Conservation (phyloP, 1,139 yeast genomes). For the Debaryomycetaceae sp. region DNA sequence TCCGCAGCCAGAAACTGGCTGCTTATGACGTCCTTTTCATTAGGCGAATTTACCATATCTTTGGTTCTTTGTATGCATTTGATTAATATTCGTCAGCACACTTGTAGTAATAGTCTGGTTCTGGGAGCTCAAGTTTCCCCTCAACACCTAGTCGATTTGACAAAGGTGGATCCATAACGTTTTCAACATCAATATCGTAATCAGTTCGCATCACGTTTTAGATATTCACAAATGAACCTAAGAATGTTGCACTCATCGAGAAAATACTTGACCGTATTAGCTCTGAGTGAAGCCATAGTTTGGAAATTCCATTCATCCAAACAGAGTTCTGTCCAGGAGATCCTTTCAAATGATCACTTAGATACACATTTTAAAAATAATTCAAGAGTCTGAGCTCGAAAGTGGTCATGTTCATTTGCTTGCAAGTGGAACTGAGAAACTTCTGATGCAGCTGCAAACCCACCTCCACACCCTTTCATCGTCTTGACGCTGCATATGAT, state of each 20-base stretch:
- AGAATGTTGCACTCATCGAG: slow-evolving; percentile 4
- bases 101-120: too few relatives aligned
- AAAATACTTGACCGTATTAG: slow-evolving; percentile 5
- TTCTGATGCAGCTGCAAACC: not conserved
- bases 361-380: slow-evolving; percentile 5
- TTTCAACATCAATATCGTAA: too few relatives aligned
- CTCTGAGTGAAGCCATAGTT: slow-evolving; percentile 6
- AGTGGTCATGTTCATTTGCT: slow-evolving; percentile 2
- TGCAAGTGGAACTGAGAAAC: slow-evolving; percentile 4
- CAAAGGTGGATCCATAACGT: too few relatives aligned
- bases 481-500: too few relatives aligned
- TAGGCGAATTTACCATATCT: not conserved
- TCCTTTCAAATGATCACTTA: not conserved
- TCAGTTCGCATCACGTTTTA: too few relatives aligned
- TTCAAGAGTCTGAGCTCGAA: slow-evolving; percentile 5
- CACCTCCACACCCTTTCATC: too few relatives aligned
- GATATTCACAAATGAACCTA: too few relatives aligned
- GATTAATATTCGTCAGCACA: too few relatives aligned
- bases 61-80: slow-evolving; percentile 1
- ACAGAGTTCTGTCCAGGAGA: not conserved
- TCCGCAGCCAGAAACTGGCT: slow-evolving; percentile 16
- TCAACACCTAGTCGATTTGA: too few relatives aligned
- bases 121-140: too few relatives aligned
- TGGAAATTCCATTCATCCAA: slow-evolving; percentile 5
- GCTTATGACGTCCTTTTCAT: not conserved